Percentiles rank a stretch among this genome's conserved stretches.
Evolutionary conservation across 495 filamentous ascomycete genomes (phyloP).

Genomic region (Zalerion maritima): DNA sequence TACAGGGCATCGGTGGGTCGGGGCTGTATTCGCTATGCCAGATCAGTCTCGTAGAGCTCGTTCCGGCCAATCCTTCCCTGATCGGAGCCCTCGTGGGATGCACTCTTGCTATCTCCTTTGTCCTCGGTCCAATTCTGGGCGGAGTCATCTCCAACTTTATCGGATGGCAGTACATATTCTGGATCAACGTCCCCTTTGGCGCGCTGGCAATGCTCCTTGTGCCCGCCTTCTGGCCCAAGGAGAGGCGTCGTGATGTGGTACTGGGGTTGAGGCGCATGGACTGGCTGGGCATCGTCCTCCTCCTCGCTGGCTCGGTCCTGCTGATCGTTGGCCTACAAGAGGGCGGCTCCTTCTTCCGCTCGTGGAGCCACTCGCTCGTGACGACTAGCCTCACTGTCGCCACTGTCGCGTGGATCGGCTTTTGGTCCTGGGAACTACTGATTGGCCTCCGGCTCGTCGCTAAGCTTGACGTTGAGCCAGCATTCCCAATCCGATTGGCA

Average conservation of each 20-base stretch:
- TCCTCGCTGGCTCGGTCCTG: conserved; percentile 39
- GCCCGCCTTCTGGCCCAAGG: conserved; percentile 32
- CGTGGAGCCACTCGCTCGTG: conserved; percentile 31
- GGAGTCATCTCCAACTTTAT: conserved; percentile 48
- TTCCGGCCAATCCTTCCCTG: conserved; percentile 29
- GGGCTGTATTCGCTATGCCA: conserved; percentile 43
- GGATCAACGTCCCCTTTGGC: conserved; percentile 56
- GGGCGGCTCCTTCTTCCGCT: conserved; percentile 29
- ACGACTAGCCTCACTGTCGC: conserved; percentile 27
- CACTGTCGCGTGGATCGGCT: conserved; percentile 29
- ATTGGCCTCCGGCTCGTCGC: conserved; percentile 13
- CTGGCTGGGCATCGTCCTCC: conserved; percentile 38
- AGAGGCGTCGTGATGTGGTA: conserved; percentile 13
- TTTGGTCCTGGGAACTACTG: conserved; percentile 31
- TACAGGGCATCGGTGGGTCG: conserved; percentile 47
- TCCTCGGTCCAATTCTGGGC: conserved; percentile 52
- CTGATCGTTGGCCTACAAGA: conserved; percentile 45
- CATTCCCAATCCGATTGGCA: conserved; percentile 26
- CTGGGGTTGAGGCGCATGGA: conserved; percentile 32
- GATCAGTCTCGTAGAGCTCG: conserved; percentile 39
- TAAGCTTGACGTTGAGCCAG: conserved; percentile 24
- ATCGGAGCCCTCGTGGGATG: conserved; percentile 29
- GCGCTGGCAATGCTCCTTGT: conserved; percentile 41
- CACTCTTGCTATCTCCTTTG: conserved; percentile 29
- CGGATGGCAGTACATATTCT: conserved; percentile 57